Conservation (phyloP, 306 rosid genomes). For the Lablab purpureus region DNA sequence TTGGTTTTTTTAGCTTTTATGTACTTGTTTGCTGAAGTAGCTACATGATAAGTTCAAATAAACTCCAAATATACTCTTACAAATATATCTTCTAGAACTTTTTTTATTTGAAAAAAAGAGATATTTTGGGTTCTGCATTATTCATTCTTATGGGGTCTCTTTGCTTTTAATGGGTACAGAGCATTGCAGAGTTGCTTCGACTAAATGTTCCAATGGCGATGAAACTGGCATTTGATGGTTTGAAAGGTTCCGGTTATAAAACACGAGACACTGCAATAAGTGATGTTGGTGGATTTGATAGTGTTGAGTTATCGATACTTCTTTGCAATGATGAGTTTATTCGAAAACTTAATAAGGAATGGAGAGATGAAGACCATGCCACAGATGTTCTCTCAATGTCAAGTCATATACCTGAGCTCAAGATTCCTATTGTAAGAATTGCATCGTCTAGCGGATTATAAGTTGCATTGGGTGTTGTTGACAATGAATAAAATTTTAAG, state of each 20-base stretch:
- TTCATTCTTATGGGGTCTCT: constrained; percentile 24
- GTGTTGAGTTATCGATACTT: constrained; percentile 80
- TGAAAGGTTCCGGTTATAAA: constrained; percentile 64
- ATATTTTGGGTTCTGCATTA: constrained; percentile 31
- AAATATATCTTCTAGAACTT: not conserved
- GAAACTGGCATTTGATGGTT: constrained; percentile 78
- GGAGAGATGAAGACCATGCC: constrained; percentile 92
- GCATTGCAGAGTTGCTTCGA: constrained; percentile 79
- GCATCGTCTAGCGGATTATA: constrained; percentile 34
- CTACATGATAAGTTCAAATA: not conserved
- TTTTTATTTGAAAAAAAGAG: not conserved
- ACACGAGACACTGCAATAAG: constrained; percentile 73
- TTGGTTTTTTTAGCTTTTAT: not conserved
- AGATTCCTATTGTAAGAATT: constrained; percentile 79
- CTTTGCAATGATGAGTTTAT: constrained; percentile 86
- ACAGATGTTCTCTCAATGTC: constrained; percentile 94
- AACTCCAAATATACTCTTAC: not conserved
- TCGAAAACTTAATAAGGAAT: constrained; percentile 81
- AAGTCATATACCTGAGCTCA: constrained; percentile 71
- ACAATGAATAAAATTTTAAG: constrained; percentile 21
- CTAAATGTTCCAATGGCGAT: constrained; percentile 76
- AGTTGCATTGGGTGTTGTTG: constrained; percentile 16
- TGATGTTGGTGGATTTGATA: constrained; percentile 76
- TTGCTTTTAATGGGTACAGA: constrained; percentile 57
- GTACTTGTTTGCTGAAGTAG: not conserved